Evolutionary conservation across 1,284 basidiomycete genomes (phyloP).

Genomic region (Meira nashicola): DNA sequence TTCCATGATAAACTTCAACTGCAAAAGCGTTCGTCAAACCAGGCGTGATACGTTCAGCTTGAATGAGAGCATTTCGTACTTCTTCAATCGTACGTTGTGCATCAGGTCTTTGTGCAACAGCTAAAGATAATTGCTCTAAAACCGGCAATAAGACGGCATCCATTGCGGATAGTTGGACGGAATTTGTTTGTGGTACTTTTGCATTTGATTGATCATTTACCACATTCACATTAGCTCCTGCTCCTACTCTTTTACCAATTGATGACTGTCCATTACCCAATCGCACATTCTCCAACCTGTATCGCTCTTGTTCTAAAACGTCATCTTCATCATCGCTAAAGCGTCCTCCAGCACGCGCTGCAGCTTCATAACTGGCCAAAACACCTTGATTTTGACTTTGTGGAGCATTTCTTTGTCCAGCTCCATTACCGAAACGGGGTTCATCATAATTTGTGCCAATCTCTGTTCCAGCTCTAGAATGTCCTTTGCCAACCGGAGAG

Average conservation of each 20-base stretch:
- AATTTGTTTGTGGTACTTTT: background rate
- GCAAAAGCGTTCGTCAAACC: constrained; percentile 47
- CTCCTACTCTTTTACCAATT: no score
- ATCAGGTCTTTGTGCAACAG: constrained; percentile 32
- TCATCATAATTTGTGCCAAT: no score
- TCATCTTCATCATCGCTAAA: background rate
- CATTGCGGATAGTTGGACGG: constrained; percentile 25
- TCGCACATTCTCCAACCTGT: background rate
- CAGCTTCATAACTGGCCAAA: constrained; percentile 8
- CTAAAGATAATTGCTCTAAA: constrained; percentile 39
- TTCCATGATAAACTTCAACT: constrained; percentile 43
- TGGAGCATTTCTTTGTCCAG: no score
- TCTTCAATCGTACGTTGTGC: constrained; percentile 33
- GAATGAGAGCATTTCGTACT: constrained; percentile 27
- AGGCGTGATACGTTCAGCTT: constrained; percentile 41
- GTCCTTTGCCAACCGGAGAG: background rate
- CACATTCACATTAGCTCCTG: background rate
- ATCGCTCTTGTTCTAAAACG: background rate
- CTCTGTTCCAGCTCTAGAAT: no score
- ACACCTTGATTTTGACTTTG: background rate
- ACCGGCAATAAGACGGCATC: constrained; percentile 44
- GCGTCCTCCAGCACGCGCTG: background rate
- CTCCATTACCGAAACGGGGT: no score
- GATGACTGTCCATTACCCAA: background rate
- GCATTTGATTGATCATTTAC: no score